Percentiles rank a stretch among this genome's conserved stretches.
Conservation (phyloP, 2,329 filamentous ascomycete genomes). For the Fusarium sp. region DNA sequence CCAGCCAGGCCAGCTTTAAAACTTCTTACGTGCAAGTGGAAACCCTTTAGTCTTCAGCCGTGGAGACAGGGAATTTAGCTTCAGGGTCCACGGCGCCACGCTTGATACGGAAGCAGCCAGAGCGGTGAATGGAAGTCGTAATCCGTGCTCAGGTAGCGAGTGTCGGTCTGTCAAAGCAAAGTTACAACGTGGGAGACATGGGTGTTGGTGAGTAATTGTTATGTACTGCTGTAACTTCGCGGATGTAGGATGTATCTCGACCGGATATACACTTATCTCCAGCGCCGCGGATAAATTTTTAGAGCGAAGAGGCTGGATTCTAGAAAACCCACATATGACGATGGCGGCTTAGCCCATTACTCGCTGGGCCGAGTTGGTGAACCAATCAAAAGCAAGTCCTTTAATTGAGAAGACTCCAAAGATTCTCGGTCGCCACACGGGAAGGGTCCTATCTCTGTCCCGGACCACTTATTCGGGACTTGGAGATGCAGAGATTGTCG, state of each 20-base stretch:
- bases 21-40: constrained; percentile 31
- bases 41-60: constrained; percentile 23
- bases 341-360: constrained; percentile 28
- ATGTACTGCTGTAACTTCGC: not conserved
- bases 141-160: constrained; percentile 14
- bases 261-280: constrained; percentile 20
- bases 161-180: constrained; percentile 19
- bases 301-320: constrained; percentile 14
- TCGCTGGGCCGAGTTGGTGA: constrained; percentile 12
- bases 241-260: not conserved
- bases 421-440: constrained; percentile 25
- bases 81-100: constrained; percentile 40
- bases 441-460: not conserved
- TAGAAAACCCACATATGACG: constrained; percentile 37
- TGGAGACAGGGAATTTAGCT: constrained; percentile 30
- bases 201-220: constrained; percentile 1
- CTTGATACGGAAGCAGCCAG: constrained; percentile 30
- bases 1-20: constrained; percentile 15
- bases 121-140: constrained; percentile 33
- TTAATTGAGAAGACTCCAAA: constrained; percentile 1
- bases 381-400: constrained; percentile 11
- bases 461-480: constrained; percentile 12
- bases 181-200: constrained; percentile 8
- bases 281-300: constrained; percentile 1
- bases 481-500: constrained; percentile 16